These are phyloP conservation scores for Raphanus raphanistrum DNA, from an alignment of 345 rosid species.

Conservation along the genomic window DNA sequence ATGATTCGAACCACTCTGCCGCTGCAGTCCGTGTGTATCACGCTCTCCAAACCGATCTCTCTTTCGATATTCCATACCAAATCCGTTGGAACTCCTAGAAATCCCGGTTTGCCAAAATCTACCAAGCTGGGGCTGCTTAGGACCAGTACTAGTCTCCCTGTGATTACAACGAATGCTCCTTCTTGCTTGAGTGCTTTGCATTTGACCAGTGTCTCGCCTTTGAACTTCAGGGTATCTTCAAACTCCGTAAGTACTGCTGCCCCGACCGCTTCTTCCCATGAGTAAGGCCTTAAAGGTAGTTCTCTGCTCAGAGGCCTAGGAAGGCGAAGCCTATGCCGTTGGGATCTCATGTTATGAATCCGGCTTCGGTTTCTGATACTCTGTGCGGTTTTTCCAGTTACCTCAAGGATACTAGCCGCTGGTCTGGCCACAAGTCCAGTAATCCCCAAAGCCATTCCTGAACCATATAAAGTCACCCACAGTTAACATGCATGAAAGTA, in stretches of 20 bases:
- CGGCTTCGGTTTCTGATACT: slow-evolving; percentile 87
- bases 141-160: slow-evolving; percentile 61
- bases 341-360: slow-evolving; percentile 58
- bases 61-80: slow-evolving; percentile 73
- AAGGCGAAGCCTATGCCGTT: slow-evolving; percentile 61
- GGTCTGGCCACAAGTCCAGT: slow-evolving; percentile 98
- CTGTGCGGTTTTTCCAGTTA: slow-evolving; percentile 89
- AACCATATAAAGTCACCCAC: slow-evolving; percentile 19
- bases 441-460: slow-evolving; percentile 85
- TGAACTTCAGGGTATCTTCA: slow-evolving; percentile 59
- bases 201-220: slow-evolving; percentile 58
- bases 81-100: slow-evolving; percentile 62
- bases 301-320: slow-evolving; percentile 82
- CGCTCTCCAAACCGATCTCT: slow-evolving; percentile 68
- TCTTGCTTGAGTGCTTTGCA: slow-evolving; percentile 76
- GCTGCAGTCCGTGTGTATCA: slow-evolving; percentile 61
- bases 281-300: slow-evolving; percentile 78
- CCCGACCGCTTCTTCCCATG: slow-evolving; percentile 94
- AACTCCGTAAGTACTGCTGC: slow-evolving; percentile 64
- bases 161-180: slow-evolving; percentile 65
- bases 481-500: slow-evolving; percentile 3
- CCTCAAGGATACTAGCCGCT: slow-evolving; percentile 94
- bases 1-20: slow-evolving; percentile 66
- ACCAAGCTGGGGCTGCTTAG: slow-evolving; percentile 65
- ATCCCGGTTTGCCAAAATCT: slow-evolving; percentile 63